Conservation (phyloP, 2,329 filamentous ascomycete species). For the Chaetomiaceae sp. region DNA sequence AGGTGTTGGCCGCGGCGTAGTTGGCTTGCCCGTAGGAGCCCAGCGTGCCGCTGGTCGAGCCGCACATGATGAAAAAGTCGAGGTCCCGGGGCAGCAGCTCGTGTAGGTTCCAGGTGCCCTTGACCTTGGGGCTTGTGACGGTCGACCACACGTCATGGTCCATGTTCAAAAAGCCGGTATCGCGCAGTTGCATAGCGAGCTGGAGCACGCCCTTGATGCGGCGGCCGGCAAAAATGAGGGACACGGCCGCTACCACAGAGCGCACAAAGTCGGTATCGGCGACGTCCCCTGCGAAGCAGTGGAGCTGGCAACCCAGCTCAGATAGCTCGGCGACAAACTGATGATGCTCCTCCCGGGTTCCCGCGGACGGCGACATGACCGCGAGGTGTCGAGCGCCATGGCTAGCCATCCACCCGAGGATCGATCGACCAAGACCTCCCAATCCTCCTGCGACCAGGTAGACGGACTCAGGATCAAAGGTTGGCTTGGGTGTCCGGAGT, state of each 20-base stretch:
- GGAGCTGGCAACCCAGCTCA: constrained; percentile 26
- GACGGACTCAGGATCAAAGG: constrained; percentile 1
- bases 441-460: constrained; percentile 39
- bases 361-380: neutral
- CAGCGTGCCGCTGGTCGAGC: too few relatives aligned
- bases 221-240: neutral
- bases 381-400: constrained; percentile 37
- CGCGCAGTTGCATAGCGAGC: neutral
- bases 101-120: constrained; percentile 8
- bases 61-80: constrained; percentile 2
- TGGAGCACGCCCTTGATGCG: neutral
- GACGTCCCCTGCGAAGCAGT: neutral
- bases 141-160: neutral
- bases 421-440: constrained; percentile 36
- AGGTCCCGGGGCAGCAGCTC: neutral
- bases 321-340: constrained; percentile 26
- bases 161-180: neutral
- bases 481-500: neutral
- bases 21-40: too few relatives aligned
- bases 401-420: constrained; percentile 34
- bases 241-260: neutral
- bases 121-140: neutral
- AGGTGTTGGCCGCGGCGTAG: too few relatives aligned
- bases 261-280: neutral
- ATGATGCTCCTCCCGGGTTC: too few relatives aligned